Conservation (phyloP, 73 alveolate species). For the Tetrahymena borealis region DNA sequence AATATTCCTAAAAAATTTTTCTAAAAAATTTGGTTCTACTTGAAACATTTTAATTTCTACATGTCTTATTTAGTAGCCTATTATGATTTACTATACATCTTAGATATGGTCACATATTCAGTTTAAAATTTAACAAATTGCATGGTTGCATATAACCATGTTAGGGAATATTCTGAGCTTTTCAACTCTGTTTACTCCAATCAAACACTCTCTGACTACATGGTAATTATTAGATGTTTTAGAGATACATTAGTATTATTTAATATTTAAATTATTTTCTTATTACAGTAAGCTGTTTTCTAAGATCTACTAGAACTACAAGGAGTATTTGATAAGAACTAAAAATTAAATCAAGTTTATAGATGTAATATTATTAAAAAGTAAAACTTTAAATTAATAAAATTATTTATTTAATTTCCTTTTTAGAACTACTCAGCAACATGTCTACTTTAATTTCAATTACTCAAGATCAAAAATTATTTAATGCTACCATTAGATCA, state of each 20-base stretch:
- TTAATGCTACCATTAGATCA: not conserved
- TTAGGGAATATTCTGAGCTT: not conserved
- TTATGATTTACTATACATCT: not conserved
- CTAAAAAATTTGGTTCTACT: not conserved
- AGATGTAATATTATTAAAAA: not conserved
- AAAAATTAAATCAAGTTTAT: not conserved
- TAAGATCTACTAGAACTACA: not conserved
- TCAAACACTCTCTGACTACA: not conserved
- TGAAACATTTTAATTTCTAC: not conserved
- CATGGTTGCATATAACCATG: not conserved
- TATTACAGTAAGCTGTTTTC: not conserved
- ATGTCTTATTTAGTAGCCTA: not conserved
- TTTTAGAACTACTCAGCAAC: not conserved
- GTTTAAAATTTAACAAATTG: not conserved
- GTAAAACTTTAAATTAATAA: not conserved
- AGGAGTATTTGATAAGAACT: not conserved
- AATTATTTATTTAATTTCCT: not conserved
- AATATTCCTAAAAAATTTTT: not conserved
- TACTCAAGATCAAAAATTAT: not conserved
- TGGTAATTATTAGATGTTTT: not conserved
- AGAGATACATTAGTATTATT: not conserved
- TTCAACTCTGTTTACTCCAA: not conserved
- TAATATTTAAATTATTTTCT: no score
- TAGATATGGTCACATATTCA: not conserved
- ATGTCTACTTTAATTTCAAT: not conserved